phyloP scores from a whole-genome alignment of 2,329 filamentous ascomycete genomes.

The Alternaria angustiovoidea region DNA sequence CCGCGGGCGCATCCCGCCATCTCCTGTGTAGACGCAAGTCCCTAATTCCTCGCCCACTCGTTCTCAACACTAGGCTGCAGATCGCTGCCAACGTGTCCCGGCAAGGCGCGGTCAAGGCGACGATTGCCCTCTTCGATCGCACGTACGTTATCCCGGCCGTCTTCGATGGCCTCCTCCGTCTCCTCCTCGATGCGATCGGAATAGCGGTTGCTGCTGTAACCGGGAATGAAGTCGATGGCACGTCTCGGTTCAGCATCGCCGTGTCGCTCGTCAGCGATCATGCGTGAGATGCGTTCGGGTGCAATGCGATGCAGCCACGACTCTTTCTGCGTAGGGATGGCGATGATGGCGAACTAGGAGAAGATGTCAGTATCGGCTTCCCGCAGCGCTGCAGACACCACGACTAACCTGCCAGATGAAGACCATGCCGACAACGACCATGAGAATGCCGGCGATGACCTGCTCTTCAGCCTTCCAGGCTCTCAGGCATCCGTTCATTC shows the following conservation, averaged over 20 bases:
- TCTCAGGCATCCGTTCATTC: constrained; percentile 59
- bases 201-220: constrained; percentile 35
- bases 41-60: constrained; percentile 33
- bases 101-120: constrained; percentile 27
- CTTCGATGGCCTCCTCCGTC: constrained; percentile 33
- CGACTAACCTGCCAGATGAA: constrained; percentile 44
- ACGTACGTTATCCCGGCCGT: constrained; percentile 21
- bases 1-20: neutral
- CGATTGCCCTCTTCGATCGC: constrained; percentile 32
- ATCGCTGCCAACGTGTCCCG: constrained; percentile 24
- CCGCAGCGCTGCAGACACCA: neutral
- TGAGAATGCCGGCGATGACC: constrained; percentile 62
- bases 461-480: constrained; percentile 67
- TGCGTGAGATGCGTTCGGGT: constrained; percentile 43
- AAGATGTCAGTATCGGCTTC: constrained; percentile 2
- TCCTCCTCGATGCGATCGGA: constrained; percentile 43
- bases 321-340: constrained; percentile 38
- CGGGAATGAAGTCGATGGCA: constrained; percentile 43
- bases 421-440: constrained; percentile 57
- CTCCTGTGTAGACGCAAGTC: neutral
- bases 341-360: constrained; percentile 42
- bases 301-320: constrained; percentile 44
- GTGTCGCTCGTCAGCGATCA: constrained; percentile 42
- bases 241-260: constrained; percentile 29
- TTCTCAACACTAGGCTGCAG: constrained; percentile 35